Percentiles rank a stretch among this genome's conserved stretches.
These are phyloP conservation scores for Backusella circina DNA, from an alignment of 192 early-diverging fungal genomes.

Conservation along the genomic window DNA sequence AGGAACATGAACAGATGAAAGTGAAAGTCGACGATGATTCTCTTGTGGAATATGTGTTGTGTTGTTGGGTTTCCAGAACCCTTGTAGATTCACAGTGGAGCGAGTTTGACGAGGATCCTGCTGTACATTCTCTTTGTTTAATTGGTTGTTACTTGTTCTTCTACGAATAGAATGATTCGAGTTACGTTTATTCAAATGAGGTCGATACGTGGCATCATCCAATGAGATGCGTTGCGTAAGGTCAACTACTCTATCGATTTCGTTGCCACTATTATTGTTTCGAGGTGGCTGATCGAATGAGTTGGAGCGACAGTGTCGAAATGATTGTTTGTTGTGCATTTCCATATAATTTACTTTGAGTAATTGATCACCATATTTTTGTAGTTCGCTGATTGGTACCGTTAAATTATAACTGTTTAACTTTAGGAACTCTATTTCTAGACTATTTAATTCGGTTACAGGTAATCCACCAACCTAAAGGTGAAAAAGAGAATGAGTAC, in stretches of 20 bases:
- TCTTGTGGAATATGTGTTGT: neutral
- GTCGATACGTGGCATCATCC: constrained; percentile 1
- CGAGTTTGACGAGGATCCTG: constrained; percentile 17
- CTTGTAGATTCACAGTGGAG: constrained; percentile 19
- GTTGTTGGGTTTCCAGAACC: constrained; percentile 11
- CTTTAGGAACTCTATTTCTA: constrained; percentile 89
- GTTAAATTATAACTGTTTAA: constrained; percentile 81
- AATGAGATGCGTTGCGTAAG: constrained; percentile 16
- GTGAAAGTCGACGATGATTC: constrained; percentile 13
- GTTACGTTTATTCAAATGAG: neutral
- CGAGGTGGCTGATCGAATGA: constrained; percentile 1
- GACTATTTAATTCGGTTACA: constrained; percentile 83
- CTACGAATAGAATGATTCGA: neutral
- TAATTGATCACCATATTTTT: constrained; percentile 75
- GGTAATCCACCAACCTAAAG: constrained; percentile 82
- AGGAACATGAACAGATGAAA: constrained; percentile 25
- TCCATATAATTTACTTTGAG: constrained; percentile 53
- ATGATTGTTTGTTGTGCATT: neutral
- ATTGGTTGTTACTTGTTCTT: neutral
- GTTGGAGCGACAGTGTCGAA: constrained; percentile 17
- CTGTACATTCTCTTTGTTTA: neutral
- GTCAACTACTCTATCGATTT: constrained; percentile 9
- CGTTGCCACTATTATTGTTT: neutral
- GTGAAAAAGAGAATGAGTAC: too few relatives aligned
- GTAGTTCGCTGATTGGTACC: constrained; percentile 76